Conservation (phyloP, 805 yeast species). For the Cyberlindnera saturnus region DNA sequence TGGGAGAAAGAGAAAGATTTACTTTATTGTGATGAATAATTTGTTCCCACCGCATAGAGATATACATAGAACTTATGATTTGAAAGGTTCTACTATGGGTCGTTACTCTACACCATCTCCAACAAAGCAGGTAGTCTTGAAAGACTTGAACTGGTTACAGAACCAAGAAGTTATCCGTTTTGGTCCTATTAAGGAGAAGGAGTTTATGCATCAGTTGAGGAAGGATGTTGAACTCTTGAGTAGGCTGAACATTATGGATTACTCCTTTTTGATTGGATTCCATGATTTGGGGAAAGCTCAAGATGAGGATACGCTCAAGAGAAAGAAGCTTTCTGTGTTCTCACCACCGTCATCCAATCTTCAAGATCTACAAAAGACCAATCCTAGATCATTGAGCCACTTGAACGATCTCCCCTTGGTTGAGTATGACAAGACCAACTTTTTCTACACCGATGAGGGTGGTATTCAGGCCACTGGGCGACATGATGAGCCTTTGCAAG, state of each 20-base stretch:
- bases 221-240: conserved; percentile 71
- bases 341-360: conserved; percentile 23
- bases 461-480: conserved; percentile 70
- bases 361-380: conserved; percentile 34
- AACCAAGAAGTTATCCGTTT: conserved; percentile 56
- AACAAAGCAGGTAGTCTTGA: conserved; percentile 47
- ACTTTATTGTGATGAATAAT: conserved; percentile 94
- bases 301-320: conserved; percentile 24
- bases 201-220: conserved; percentile 63
- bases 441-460: conserved; percentile 75
- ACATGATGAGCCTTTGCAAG: conserved; percentile 50
- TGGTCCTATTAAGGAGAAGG: conserved; percentile 62
- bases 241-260: conserved; percentile 87
- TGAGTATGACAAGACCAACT: conserved; percentile 42
- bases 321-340: conserved; percentile 32
- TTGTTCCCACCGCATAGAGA: conserved; percentile 91
- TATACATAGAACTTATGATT: conserved; percentile 78
- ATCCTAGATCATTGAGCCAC: conserved; percentile 38
- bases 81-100: conserved; percentile 91
- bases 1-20: conserved; percentile 60
- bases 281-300: conserved; percentile 68
- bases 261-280: conserved; percentile 81
- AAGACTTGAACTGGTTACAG: conserved; percentile 87
- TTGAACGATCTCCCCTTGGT: conserved; percentile 35
- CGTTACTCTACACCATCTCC: conserved; percentile 43